Evolutionary conservation across 768 basidiomycete genomes (phyloP).

Genomic region (Pluteus cervinus): DNA sequence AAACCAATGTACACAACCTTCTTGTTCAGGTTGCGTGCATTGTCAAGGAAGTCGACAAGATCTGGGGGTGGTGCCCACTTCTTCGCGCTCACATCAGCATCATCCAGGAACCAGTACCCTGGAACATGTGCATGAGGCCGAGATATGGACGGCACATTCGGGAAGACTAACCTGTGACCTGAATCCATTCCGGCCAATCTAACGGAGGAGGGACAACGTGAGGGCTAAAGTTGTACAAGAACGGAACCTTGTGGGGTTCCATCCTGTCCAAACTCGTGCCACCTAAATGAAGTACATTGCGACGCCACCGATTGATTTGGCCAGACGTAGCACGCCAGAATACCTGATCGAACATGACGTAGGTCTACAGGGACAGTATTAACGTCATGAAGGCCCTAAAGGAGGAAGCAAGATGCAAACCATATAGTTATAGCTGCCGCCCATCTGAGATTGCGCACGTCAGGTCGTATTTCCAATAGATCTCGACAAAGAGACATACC

Average conservation of each 20-base stretch:
- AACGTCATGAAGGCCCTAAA: conserved; percentile 2
- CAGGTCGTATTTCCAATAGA: not conserved
- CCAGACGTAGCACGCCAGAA: conserved; percentile 95
- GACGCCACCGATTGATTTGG: conserved; percentile 93
- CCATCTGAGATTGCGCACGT: conserved; percentile 51
- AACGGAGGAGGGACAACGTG: conserved; percentile 85
- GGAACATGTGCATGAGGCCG: conserved; percentile 1
- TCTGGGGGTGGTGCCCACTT: conserved; percentile 87
- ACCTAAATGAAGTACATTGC: conserved; percentile 65
- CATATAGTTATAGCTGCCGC: conserved; percentile 98
- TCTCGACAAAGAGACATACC: conserved; percentile 28
- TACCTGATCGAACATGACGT: conserved; percentile 96
- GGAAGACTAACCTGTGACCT: conserved; percentile 62
- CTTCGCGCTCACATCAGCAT: conserved; percentile 81
- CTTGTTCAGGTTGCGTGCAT: conserved; percentile 67
- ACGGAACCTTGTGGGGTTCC: conserved; percentile 97
- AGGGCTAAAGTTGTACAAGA: conserved; percentile 96
- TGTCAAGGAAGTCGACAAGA: conserved; percentile 77
- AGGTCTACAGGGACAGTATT: conserved; percentile 47
- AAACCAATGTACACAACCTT: conserved; percentile 98
- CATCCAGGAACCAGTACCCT: conserved; percentile 98
- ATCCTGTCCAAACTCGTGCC: conserved; percentile 90
- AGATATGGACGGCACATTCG: conserved; percentile 1
- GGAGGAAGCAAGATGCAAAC: conserved; percentile 30
- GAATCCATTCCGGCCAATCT: conserved; percentile 99